Conservation (phyloP, 192 early-diverging fungal species). For the Entomortierella chlamydospora region DNA sequence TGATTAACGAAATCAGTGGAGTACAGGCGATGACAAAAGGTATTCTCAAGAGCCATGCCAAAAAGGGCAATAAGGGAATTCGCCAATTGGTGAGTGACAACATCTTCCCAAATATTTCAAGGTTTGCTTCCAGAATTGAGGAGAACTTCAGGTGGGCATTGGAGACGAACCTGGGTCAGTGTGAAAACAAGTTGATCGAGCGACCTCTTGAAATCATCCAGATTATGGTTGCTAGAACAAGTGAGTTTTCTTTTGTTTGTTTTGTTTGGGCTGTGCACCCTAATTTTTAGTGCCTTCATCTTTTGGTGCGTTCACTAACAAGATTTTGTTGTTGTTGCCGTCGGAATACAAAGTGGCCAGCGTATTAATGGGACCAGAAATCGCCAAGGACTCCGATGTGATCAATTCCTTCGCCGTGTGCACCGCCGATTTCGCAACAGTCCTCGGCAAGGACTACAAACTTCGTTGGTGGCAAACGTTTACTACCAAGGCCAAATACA, state of each 20-base stretch:
- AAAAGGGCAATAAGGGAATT: too few species aligned
- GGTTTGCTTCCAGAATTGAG: constrained; percentile 49
- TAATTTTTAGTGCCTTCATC: too few species aligned
- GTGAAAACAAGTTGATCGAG: constrained; percentile 24
- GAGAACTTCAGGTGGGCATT: constrained; percentile 6
- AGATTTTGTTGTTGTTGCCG: not conserved
- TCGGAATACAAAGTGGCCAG: too few species aligned
- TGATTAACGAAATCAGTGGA: constrained; percentile 22
- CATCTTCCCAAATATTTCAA: constrained; percentile 49
- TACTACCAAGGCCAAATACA: constrained; percentile 11
- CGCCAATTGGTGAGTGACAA: constrained; percentile 34
- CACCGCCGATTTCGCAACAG: constrained; percentile 26
- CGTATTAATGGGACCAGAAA: constrained; percentile 40
- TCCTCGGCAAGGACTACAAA: constrained; percentile 3
- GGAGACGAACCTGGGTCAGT: constrained; percentile 17
- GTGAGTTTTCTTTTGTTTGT: too few species aligned
- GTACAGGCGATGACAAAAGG: constrained; percentile 6
- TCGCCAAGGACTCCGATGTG: constrained; percentile 22
- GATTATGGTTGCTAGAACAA: constrained; percentile 52
- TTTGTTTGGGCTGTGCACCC: too few species aligned
- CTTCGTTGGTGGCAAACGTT: constrained; percentile 17
- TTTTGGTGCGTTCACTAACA: too few species aligned
- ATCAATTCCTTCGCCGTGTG: constrained; percentile 34
- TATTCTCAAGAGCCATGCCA: constrained; percentile 28
- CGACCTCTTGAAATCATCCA: constrained; percentile 36